Evolutionary conservation across 1,139 yeast genomes (phyloP), one percentile per base, ranked within the genome.

Genomic region (Kurtzmaniella quercitrusa): DNA sequence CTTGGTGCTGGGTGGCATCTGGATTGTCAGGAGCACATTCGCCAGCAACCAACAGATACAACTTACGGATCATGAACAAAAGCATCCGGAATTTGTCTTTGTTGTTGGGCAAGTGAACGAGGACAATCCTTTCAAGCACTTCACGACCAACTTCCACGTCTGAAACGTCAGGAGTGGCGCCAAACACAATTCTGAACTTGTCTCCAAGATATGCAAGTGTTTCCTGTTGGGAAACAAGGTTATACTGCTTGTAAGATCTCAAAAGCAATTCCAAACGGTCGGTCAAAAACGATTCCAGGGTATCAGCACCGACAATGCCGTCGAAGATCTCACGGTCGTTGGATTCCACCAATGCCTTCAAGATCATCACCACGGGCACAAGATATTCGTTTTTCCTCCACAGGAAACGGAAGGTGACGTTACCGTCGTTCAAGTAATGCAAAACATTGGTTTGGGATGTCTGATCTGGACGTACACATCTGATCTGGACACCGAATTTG

Each of bases 1-100:
- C 99, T 70, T 93, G 99, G 73, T 93, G 98, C 71, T 94, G 98
- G 9, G 97, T 89, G 38, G 98, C 95, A 83, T 93, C 99, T 59
- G 99, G 98, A 69, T 94, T 93, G 65, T 93, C 99, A 19, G 97
- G 94, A 47, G 93, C 75, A 67, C 98, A 91, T 60, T 91, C 97
- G 47, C 98, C 98, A 36, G 96, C 96, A 41, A 93, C 98, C 52
- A 94, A 75, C 1, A 98, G 78, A 63, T 94, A 94, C 48, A 93
- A 77, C 66, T 93, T 94, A 74, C 98, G 82, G 57, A 93, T 83
- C 98, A 93, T 93, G 67, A 91, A 93, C 50, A 91, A 66, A 50
- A 93, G 68, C 84, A 90, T 75, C 58, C 89, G 78, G 66, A 88
- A 90, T 67, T 93, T 93, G 62, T 90, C 97, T 40, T 61, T 65